phyloP scores from a whole-genome alignment of 2,329 filamentous ascomycete genomes.

The Dactylonectria macrodidyma region DNA sequence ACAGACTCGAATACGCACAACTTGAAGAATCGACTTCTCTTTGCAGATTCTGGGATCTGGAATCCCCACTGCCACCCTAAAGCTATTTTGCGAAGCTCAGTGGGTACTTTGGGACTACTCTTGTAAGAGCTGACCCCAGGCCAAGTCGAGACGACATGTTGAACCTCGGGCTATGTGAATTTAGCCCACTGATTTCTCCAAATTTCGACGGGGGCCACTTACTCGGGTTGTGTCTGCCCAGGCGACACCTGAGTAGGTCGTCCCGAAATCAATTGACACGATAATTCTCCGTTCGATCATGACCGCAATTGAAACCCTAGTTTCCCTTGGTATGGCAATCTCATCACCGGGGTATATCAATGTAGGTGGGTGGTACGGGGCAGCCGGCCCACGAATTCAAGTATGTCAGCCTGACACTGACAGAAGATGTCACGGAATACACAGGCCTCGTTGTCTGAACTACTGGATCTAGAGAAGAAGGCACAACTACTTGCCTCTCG shows the following conservation, averaged over 20 bases:
- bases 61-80: slow-evolving; percentile 65
- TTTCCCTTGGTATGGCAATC: slow-evolving; percentile 34
- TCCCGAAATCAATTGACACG: slow-evolving; percentile 70
- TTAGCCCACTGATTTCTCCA: slow-evolving; percentile 41
- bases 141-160: slow-evolving; percentile 61
- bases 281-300: slow-evolving; percentile 60
- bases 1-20: slow-evolving; percentile 54
- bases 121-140: slow-evolving; percentile 53
- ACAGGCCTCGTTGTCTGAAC: slow-evolving; percentile 20
- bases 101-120: slow-evolving; percentile 64
- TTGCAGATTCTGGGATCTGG: slow-evolving; percentile 60
- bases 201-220: slow-evolving; percentile 38
- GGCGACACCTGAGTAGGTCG: slow-evolving; percentile 69
- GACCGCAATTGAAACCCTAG: slow-evolving; percentile 35
- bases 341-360: slow-evolving; percentile 40
- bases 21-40: slow-evolving; percentile 63
- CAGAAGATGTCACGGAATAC: slow-evolving; percentile 13
- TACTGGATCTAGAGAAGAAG: slow-evolving; percentile 12
- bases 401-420: slow-evolving; percentile 28
- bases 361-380: slow-evolving; percentile 36
- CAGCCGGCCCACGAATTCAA: slow-evolving; percentile 26
- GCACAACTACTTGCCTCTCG: slow-evolving; percentile 1
- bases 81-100: slow-evolving; percentile 60
- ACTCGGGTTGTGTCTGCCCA: slow-evolving; percentile 62
- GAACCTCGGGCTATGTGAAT: slow-evolving; percentile 54